Evolutionary conservation across 2,329 filamentous ascomycete genomes (phyloP).

Genomic region (Alternaria postmessia): DNA sequence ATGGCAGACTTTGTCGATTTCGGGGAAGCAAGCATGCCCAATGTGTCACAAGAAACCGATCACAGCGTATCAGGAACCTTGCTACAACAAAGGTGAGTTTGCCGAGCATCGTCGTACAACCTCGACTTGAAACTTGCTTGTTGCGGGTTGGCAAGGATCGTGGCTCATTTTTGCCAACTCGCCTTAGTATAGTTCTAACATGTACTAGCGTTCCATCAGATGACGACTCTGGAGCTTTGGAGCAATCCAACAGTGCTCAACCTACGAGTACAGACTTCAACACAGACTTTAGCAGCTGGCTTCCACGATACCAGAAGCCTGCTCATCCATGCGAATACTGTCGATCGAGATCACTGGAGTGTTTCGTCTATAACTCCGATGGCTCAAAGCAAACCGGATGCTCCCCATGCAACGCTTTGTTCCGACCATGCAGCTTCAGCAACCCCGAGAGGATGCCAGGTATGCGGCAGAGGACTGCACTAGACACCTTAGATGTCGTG

Average conservation of each 20-base stretch:
- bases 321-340: conserved; percentile 59
- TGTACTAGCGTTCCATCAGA: conserved; percentile 7
- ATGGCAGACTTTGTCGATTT: conserved; percentile 53
- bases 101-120: neutral
- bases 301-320: conserved; percentile 57
- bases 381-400: conserved; percentile 52
- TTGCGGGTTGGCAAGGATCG: neutral
- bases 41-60: conserved; percentile 25
- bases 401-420: conserved; percentile 58
- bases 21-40: conserved; percentile 47
- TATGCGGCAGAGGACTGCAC: conserved; percentile 46
- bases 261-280: conserved; percentile 42
- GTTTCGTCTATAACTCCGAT: conserved; percentile 54
- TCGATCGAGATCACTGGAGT: conserved; percentile 56
- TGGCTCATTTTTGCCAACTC: neutral
- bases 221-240: conserved; percentile 10
- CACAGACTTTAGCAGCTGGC: conserved; percentile 56
- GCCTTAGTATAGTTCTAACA: conserved; percentile 15
- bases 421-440: conserved; percentile 59
- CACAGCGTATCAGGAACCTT: conserved; percentile 3
- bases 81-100: conserved; percentile 26
- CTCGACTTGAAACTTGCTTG: neutral
- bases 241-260: conserved; percentile 13
- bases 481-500: conserved; percentile 59
- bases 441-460: conserved; percentile 43